Percentiles rank a stretch among this genome's conserved stretches.
Conservation (phyloP, 345 rosid genomes). For the Viola odorata region DNA sequence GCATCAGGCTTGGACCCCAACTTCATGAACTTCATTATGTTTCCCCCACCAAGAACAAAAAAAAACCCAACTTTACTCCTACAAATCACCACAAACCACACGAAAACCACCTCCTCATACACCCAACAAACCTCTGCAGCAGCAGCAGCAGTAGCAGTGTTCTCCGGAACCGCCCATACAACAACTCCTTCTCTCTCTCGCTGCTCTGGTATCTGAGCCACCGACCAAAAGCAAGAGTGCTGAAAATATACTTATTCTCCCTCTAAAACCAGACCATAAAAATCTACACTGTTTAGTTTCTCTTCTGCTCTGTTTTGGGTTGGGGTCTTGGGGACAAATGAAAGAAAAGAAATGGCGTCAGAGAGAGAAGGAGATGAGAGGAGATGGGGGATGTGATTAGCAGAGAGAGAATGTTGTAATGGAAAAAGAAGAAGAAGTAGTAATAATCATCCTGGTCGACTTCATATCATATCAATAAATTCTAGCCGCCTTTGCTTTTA, state of each 20-base stretch:
- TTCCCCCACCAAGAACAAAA: neutral
- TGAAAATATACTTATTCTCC: neutral
- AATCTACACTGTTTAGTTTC: constrained; percentile 7
- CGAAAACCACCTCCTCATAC: constrained; percentile 12
- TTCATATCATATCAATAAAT: constrained; percentile 28
- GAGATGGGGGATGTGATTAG: neutral
- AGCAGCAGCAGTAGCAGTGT: neutral
- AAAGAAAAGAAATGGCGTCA: neutral
- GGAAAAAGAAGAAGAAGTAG: neutral
- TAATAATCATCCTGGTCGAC: neutral
- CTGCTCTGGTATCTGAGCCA: too few relatives aligned
- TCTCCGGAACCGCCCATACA: neutral
- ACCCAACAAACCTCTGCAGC: constrained; percentile 9
- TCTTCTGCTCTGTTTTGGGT: neutral
- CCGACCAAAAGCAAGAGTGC: constrained; percentile 6
- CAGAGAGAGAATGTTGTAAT: neutral
- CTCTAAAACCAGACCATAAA: constrained; percentile 32
- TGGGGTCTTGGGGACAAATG: neutral
- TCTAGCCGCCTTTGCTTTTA: constrained; percentile 77
- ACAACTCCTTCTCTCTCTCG: neutral
- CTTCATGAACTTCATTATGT: constrained; percentile 90
- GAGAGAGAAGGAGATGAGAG: neutral
- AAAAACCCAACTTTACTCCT: constrained; percentile 11
- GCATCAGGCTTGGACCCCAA: constrained; percentile 90
- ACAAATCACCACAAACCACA: neutral